Percentiles rank a stretch among this genome's conserved stretches.
Evolutionary conservation across 352 stramenopile species (phyloP).

Genomic region (Phytopythium litorale): DNA sequence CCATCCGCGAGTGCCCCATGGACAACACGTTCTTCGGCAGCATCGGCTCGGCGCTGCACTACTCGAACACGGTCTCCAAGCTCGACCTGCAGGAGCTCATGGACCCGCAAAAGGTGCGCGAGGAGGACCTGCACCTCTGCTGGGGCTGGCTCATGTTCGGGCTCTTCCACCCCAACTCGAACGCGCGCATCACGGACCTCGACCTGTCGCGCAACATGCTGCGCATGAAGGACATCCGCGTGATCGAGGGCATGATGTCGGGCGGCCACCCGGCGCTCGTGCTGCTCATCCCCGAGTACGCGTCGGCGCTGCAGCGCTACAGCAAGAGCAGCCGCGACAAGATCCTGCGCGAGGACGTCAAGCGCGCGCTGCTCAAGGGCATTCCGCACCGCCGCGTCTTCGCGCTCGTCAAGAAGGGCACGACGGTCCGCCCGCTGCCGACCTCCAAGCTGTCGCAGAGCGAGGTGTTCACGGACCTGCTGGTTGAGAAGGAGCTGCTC

Average conservation of each 20-base stretch:
- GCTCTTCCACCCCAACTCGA: constrained; percentile 53
- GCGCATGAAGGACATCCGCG: constrained; percentile 50
- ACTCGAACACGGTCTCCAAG: constrained; percentile 44
- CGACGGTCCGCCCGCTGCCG: constrained; percentile 38
- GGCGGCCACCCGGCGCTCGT: constrained; percentile 43
- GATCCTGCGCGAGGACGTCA: constrained; percentile 41
- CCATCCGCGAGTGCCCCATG: constrained; percentile 41
- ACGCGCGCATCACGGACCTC: constrained; percentile 33
- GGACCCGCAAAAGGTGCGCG: constrained; percentile 28
- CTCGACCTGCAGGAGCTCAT: constrained; percentile 50
- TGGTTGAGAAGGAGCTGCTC: constrained; percentile 38
- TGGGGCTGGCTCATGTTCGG: constrained; percentile 54
- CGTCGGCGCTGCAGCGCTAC: constrained; percentile 39
- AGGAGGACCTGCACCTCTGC: constrained; percentile 40
- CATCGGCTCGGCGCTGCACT: constrained; percentile 51
- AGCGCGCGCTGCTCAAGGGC: constrained; percentile 42
- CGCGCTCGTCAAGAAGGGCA: constrained; percentile 40
- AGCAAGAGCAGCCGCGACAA: constrained; percentile 49
- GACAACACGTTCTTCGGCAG: constrained; percentile 51
- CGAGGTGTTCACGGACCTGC: constrained; percentile 35
- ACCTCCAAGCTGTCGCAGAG: constrained; percentile 37
- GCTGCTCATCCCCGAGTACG: constrained; percentile 45
- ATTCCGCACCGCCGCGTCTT: constrained; percentile 44
- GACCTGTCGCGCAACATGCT: constrained; percentile 52
- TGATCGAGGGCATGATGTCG: constrained; percentile 48